A percentile compares a stretch with the other conserved stretches of the same genome.
phyloP scores from a whole-genome alignment of 1,139 yeast species.

The Suhomyces maxii region DNA sequence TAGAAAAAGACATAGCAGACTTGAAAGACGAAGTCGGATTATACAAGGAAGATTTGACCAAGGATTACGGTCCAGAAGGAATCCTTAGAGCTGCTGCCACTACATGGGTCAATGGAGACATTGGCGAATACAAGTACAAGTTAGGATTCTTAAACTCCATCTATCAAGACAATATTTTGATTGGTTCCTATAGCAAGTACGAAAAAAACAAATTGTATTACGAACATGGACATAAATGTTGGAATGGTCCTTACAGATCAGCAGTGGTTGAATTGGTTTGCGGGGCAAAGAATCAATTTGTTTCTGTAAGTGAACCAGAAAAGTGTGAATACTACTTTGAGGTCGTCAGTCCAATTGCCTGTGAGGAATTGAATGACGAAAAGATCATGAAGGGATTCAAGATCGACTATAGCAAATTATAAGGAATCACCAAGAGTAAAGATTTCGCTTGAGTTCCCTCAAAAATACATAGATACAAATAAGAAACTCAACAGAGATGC shows the following conservation, averaged over 20 bases:
- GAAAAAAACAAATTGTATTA: constrained; percentile 43
- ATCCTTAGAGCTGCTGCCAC: constrained; percentile 60
- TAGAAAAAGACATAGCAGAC: constrained; percentile 17
- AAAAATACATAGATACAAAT: too few species aligned
- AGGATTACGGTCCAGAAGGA: constrained; percentile 62
- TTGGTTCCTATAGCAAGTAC: constrained; percentile 52
- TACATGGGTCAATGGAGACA: constrained; percentile 45
- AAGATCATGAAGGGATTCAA: constrained; percentile 28
- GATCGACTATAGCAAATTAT: constrained; percentile 26
- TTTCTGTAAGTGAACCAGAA: constrained; percentile 81
- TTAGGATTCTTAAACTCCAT: constrained; percentile 59
- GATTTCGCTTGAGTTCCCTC: too few species aligned
- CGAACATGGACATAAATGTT: constrained; percentile 76
- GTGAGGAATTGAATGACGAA: constrained; percentile 41
- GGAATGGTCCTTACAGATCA: constrained; percentile 91
- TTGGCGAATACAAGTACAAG: constrained; percentile 73
- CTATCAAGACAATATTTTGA: constrained; percentile 57
- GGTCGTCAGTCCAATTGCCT: constrained; percentile 69
- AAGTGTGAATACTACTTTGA: constrained; percentile 76
- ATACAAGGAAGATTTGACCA: constrained; percentile 41
- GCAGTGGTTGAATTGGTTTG: constrained; percentile 68
- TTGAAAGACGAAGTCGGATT: constrained; percentile 18
- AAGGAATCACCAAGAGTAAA: not conserved
- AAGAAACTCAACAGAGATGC: too few species aligned
- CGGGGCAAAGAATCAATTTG: constrained; percentile 56